Evolutionary conservation across 768 basidiomycete genomes (phyloP).

Genomic region (button mushroom (Agaricus bisporus)): DNA sequence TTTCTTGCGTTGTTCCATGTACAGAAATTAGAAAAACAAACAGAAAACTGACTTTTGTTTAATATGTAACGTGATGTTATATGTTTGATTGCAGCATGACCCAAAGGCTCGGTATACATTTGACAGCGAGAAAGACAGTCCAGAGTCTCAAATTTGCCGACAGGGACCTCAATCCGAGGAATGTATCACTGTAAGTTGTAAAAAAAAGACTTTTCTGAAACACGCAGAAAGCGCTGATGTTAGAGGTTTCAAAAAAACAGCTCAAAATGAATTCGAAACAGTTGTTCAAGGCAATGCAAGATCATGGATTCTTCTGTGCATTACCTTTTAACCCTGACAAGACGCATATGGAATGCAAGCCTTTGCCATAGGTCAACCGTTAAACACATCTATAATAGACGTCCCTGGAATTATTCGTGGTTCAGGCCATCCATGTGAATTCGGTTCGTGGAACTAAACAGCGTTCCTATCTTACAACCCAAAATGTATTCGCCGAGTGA

Average conservation of each 20-base stretch:
- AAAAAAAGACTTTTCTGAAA: too few relatives aligned
- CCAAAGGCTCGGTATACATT: slow-evolving; percentile 53
- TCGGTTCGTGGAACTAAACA: not conserved
- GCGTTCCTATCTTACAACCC: not conserved
- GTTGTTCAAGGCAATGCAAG: slow-evolving; percentile 71
- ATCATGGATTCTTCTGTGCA: slow-evolving; percentile 63
- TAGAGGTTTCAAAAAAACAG: slow-evolving; percentile 23
- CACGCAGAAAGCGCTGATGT: too few relatives aligned
- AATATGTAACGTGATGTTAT: not conserved
- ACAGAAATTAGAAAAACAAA: too few relatives aligned
- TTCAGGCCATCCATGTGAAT: not conserved
- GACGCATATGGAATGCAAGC: slow-evolving; percentile 67
- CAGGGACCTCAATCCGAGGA: slow-evolving; percentile 36
- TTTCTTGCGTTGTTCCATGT: not conserved
- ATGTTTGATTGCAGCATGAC: slow-evolving; percentile 29
- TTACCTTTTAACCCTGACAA: slow-evolving; percentile 58
- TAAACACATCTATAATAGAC: not conserved
- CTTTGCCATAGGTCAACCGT: slow-evolving; percentile 38
- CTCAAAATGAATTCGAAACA: slow-evolving; percentile 56
- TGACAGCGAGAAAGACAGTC: slow-evolving; percentile 52
- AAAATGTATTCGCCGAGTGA: not conserved
- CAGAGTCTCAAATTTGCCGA: slow-evolving; percentile 55
- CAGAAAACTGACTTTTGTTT: too few relatives aligned
- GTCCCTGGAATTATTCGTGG: not conserved
- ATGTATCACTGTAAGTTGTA: slow-evolving; percentile 46